Evolutionary conservation across 2,329 filamentous ascomycete genomes (phyloP), one percentile per base, ranked within the genome.

Genomic region (Colletotrichum phormii): DNA sequence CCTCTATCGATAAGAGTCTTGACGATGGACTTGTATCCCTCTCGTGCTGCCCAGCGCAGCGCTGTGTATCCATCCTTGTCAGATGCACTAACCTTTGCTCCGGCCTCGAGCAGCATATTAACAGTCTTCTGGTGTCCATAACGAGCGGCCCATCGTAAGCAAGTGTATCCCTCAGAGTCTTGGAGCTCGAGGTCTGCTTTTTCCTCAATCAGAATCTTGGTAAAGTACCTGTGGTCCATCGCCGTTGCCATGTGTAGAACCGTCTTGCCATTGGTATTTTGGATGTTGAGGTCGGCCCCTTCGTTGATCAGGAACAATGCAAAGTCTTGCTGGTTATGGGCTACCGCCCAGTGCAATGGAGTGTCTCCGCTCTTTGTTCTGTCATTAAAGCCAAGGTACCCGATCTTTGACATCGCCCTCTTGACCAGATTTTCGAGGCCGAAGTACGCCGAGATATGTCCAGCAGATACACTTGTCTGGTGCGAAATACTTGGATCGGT

Each of bases 361-460:
- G 65, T 68, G n/a, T 68, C 65, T n/a, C 26, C 26, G 4, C 66
- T 51, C 11, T 35, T 55, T 13, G 66, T 68, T 37, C 57, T 59
- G n/a, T 58, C 66, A 22, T 68, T 63, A 8, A 68, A 15, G n/a
- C 57, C 51, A 26, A 68, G 3, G 18, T 31, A 8, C 9, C n/a
- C 24, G 35, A 33, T n/a, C 7, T 57, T 68, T 7, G 35, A 12
- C 9, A 63, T 68, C 33, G 49, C 66, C 33, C 54, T 68, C 13
- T 15, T 12, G 37, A 66, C 53, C 33, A 66, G 42, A 13, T 60
- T 37, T 1, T 35, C 33, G 4, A 70, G 67, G 4, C 67, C 61
- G 24, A 65, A 70, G 37, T 65, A 70, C 5, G 67, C 67, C 2
- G 67, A n/a, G 1, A 70, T 29, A 11, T 70, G 67, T 22, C 59